A percentile compares a stretch with the other conserved stretches of the same genome.
Evolutionary conservation across 306 rosid species (phyloP).

Genomic region (Pachyrhizus erosus): DNA sequence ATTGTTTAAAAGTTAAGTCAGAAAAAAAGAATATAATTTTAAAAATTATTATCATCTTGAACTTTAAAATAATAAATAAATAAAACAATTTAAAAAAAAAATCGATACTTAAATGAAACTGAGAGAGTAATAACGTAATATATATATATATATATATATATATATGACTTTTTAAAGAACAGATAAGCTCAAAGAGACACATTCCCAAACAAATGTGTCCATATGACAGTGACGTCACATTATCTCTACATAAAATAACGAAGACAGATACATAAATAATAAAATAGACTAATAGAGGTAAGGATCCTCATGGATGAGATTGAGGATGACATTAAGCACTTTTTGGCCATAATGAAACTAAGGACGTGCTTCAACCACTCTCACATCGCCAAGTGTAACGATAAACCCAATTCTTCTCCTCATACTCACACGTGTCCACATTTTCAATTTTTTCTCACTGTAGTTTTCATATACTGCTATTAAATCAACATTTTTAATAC

Average conservation of each 20-base stretch:
- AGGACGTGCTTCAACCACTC: slow-evolving; percentile 15
- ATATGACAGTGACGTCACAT: background rate
- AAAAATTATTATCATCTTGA: background rate
- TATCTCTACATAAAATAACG: background rate
- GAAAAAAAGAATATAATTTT: no score
- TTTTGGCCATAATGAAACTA: background rate
- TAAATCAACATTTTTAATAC: no score
- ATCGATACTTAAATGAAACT: no score
- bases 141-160: no score
- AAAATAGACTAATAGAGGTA: background rate
- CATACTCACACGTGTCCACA: background rate
- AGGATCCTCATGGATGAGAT: background rate
- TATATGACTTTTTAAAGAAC: background rate
- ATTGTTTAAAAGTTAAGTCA: no score
- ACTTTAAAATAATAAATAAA: no score
- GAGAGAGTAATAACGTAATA: no score
- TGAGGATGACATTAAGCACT: background rate
- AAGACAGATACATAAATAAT: background rate
- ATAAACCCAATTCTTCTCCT: background rate
- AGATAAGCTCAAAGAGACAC: background rate
- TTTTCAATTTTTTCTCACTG: background rate
- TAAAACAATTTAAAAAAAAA: no score
- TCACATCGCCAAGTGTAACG: slow-evolving; percentile 2
- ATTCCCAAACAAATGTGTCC: background rate
- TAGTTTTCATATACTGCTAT: background rate